Base-by-base conservation (phyloP, 257 asterid genomes). In the Nicotiana undulata region DNA sequence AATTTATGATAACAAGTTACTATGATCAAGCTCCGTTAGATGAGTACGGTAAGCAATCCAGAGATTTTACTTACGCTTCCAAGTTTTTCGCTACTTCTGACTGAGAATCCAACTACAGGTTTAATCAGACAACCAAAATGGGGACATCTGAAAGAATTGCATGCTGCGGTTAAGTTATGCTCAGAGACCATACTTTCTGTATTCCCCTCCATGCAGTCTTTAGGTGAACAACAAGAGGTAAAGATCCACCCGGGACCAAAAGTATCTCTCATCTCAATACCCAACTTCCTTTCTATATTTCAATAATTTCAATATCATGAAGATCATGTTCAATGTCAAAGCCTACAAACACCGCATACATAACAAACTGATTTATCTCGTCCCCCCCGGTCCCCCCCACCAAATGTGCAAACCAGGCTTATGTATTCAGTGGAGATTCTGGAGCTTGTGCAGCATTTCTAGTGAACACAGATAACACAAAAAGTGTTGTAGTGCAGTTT, bases 361-460 rank as follows among this genome's bases (percentile, higher is more conserved):
- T 70, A 34, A 1, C 31, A 70, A 70, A 20, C 29, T 10, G 31
- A 20, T 46, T 15, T 5, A 20, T 72, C 59, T 26, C 9, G 16
- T 15, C 4, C 6, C 46, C 10, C 17, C 51, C 4, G n/a, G n/a
- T n/a, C 16, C 64, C 0, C 24, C 2, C 24, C 18, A 11, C 61
- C 26, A 40, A 32, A 22, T n/a, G 16, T 24, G 29, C 83, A 72
- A 74, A 6, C 40, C 79, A 95, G 99, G 99, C 93, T 9, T 90
- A 88, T 51, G 87, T 89, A 56, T 93, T 89, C 63, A 60, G 18
- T 9, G 85, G 89, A 79, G 88, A 84, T 7, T 78, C 86, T 0
- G 91, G 90, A 75, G 90, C 85, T 84, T 95, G 99, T 83, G 92
- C 94, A 79, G 98, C 99, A 34, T 91, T 93, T 89, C 97, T 95